Evolutionary conservation across 495 filamentous ascomycete species (phyloP).

Genomic region (Aspergillus biplanus): DNA sequence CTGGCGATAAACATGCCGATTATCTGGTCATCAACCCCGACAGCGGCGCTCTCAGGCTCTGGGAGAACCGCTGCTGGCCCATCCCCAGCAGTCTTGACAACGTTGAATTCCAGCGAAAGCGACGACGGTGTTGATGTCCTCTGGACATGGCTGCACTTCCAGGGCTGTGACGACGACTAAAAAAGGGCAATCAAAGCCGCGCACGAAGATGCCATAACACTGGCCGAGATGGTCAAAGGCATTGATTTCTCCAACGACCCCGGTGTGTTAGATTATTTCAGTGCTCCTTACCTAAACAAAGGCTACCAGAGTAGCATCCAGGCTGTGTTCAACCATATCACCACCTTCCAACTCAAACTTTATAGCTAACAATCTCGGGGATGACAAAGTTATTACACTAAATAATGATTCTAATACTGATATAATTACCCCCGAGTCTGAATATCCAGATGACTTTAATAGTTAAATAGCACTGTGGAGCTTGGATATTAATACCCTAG

Average conservation of each 20-base stretch:
- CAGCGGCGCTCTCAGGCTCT: neutral
- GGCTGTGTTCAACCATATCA: neutral
- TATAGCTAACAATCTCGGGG: neutral
- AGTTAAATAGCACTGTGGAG: neutral
- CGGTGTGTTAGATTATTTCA: neutral
- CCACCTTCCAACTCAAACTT: conserved; percentile 1
- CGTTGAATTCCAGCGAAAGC: neutral
- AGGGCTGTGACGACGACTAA: neutral
- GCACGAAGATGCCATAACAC: neutral
- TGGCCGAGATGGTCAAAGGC: neutral
- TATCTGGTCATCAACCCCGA: conserved; percentile 3
- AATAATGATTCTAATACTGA: neutral
- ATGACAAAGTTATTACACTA: neutral
- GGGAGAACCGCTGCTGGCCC: conserved; percentile 8
- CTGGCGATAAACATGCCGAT: conserved; percentile 5
- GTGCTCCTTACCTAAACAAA: neutral
- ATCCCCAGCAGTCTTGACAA: neutral
- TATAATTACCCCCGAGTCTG: neutral
- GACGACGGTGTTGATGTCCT: neutral
- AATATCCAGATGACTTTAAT: neutral
- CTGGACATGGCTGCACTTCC: conserved; percentile 3
- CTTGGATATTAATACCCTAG: neutral
- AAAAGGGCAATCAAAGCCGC: neutral
- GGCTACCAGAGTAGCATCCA: neutral
- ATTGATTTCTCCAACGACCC: conserved; percentile 1